phyloP scores from a whole-genome alignment of 768 basidiomycete species.

The Asterophora lycoperdoides region DNA sequence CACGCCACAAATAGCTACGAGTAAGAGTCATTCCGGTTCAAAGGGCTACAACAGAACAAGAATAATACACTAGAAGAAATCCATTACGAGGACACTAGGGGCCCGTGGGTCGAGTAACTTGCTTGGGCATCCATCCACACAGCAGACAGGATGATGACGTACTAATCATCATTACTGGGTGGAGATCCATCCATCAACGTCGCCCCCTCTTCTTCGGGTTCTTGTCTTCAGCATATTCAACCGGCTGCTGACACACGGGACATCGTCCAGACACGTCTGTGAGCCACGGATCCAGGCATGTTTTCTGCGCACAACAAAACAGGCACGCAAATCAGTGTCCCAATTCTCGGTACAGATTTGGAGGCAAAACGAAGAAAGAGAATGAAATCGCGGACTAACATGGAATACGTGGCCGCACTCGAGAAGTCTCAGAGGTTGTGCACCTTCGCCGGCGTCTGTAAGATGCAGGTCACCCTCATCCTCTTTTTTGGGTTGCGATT shows the following conservation, averaged over 20 bases:
- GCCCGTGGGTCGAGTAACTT: too few species aligned
- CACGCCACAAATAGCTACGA: too few species aligned
- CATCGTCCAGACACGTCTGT: slow-evolving; percentile 81
- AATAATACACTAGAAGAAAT: too few species aligned
- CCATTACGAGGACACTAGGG: too few species aligned
- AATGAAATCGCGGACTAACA: slow-evolving; percentile 41
- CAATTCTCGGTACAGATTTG: not conserved
- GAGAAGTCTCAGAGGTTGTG: slow-evolving; percentile 72
- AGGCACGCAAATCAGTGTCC: not conserved
- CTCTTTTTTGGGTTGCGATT: slow-evolving; percentile 1
- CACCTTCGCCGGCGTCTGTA: slow-evolving; percentile 69
- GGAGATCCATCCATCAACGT: too few species aligned
- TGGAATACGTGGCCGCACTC: slow-evolving; percentile 89
- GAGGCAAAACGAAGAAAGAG: not conserved
- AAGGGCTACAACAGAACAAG: too few species aligned
- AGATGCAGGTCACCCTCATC: slow-evolving; percentile 39
- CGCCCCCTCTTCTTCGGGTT: slow-evolving; percentile 6
- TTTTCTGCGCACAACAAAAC: slow-evolving; percentile 48
- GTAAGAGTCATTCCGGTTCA: too few species aligned
- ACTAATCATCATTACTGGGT: too few species aligned
- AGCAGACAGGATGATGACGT: not conserved
- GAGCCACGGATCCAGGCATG: slow-evolving; percentile 88
- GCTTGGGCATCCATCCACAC: too few species aligned
- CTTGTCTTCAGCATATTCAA: slow-evolving; percentile 43
- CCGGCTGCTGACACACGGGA: slow-evolving; percentile 78